These are phyloP conservation scores for Zostera marina DNA, from an alignment of 116 monocot genomes.

Conservation along the genomic window DNA sequence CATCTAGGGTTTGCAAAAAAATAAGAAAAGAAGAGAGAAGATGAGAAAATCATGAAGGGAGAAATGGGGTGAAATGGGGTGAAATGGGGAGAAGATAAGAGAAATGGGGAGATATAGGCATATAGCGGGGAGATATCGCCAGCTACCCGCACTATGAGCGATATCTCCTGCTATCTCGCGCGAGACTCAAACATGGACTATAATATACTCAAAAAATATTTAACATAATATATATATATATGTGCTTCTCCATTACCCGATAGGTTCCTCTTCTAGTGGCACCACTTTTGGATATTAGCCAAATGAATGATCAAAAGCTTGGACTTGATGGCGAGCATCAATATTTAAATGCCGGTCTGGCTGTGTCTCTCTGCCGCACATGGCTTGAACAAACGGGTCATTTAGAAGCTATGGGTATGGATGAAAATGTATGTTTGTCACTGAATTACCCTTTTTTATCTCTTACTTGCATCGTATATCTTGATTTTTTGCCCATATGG, in stretches of 20 bases:
- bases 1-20: too few species aligned
- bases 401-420: conserved; percentile 12
- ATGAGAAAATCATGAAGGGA: too few species aligned
- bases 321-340: conserved; percentile 93
- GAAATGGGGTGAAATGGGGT: too few species aligned
- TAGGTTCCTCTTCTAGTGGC: conserved; percentile 62
- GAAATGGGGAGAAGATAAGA: too few species aligned
- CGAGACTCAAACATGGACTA: too few species aligned
- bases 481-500: background rate
- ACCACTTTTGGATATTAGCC: conserved; percentile 30
- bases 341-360: conserved; percentile 73
- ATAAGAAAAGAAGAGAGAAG: too few species aligned
- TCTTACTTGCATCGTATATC: background rate
- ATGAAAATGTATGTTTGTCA: conserved; percentile 23
- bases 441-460: background rate
- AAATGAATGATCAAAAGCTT: conserved; percentile 45
- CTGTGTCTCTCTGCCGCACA: conserved; percentile 38
- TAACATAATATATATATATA: background rate
- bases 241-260: background rate
- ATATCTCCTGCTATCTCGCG: too few species aligned
- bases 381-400: conserved; percentile 65
- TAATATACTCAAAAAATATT: background rate
- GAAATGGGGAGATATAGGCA: too few species aligned
- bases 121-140: too few species aligned
- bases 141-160: too few species aligned